Evolutionary conservation across 2,329 filamentous ascomycete genomes (phyloP).

Genomic region (Neofusicoccum cordaticola): DNA sequence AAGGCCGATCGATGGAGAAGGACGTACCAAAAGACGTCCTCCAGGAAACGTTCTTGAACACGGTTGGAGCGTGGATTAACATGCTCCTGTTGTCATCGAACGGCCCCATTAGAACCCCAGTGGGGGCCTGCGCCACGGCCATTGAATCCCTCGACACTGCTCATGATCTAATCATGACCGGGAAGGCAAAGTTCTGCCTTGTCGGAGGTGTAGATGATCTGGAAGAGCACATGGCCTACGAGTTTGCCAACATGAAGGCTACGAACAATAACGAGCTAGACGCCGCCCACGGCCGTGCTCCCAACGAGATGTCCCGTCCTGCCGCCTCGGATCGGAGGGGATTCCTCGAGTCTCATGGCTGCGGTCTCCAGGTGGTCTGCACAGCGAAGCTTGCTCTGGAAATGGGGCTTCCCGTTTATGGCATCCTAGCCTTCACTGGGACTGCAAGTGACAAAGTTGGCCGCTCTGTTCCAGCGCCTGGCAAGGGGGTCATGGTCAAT

Average conservation of each 20-base stretch:
- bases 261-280: constrained; percentile 34
- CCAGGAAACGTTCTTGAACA: constrained; percentile 38
- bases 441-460: constrained; percentile 37
- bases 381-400: constrained; percentile 35
- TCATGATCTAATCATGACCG: constrained; percentile 15
- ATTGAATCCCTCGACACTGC: constrained; percentile 38
- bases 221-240: constrained; percentile 28
- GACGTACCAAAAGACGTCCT: constrained; percentile 35
- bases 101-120: constrained; percentile 37
- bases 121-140: constrained; percentile 39
- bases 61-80: constrained; percentile 39
- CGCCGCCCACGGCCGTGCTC: constrained; percentile 21
- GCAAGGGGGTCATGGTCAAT: constrained; percentile 35
- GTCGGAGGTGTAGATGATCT: constrained; percentile 39
- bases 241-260: constrained; percentile 39
- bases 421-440: constrained; percentile 32
- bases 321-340: constrained; percentile 32
- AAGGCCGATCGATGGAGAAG: constrained; percentile 30
- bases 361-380: constrained; percentile 37
- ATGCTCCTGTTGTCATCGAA: constrained; percentile 38
- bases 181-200: constrained; percentile 28
- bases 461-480: constrained; percentile 41
- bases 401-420: constrained; percentile 36
- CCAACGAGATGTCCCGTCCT: constrained; percentile 37
- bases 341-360: constrained; percentile 39